phyloP scores from a whole-genome alignment of 2,329 filamentous ascomycete genomes.

The Penicillium sp. region DNA sequence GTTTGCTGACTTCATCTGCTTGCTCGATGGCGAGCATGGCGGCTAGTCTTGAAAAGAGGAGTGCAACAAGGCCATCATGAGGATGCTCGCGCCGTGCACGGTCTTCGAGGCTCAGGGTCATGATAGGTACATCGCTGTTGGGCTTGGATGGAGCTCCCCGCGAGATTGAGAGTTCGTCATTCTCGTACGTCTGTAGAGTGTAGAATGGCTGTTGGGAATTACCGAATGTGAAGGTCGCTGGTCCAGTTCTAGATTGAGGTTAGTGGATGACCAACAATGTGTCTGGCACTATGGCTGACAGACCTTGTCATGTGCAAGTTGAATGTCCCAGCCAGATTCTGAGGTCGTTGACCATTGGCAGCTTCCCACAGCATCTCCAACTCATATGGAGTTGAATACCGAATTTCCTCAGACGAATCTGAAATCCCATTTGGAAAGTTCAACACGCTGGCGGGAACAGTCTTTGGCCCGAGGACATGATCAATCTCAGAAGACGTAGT shows the following conservation, averaged over 20 bases:
- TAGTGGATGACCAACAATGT: background rate
- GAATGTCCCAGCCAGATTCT: constrained; percentile 36
- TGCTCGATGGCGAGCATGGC: constrained; percentile 53
- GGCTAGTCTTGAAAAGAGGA: constrained; percentile 52
- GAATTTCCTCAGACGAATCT: constrained; percentile 35
- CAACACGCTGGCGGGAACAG: constrained; percentile 46
- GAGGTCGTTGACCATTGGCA: constrained; percentile 47
- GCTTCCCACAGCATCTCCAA: constrained; percentile 48
- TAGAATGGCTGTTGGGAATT: constrained; percentile 48
- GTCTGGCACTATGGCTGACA: no score
- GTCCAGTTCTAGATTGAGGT: constrained; percentile 37
- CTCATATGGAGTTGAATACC: constrained; percentile 44
- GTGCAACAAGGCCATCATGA: constrained; percentile 47
- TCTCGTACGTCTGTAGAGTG: constrained; percentile 46
- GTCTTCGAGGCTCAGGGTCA: constrained; percentile 46
- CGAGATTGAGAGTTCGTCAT: constrained; percentile 46
- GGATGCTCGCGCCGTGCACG: constrained; percentile 40
- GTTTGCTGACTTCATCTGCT: constrained; percentile 42
- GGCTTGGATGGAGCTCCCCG: constrained; percentile 45
- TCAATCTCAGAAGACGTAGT: constrained; percentile 39
- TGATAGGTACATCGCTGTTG: constrained; percentile 46
- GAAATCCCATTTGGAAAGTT: constrained; percentile 43
- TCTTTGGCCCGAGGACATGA: constrained; percentile 40
- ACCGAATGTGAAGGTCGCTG: constrained; percentile 48
- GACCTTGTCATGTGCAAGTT: constrained; percentile 48